Evolutionary conservation across 1,284 basidiomycete genomes (phyloP), one percentile per base, ranked within the genome.

Genomic region (Ustilago hordei): DNA sequence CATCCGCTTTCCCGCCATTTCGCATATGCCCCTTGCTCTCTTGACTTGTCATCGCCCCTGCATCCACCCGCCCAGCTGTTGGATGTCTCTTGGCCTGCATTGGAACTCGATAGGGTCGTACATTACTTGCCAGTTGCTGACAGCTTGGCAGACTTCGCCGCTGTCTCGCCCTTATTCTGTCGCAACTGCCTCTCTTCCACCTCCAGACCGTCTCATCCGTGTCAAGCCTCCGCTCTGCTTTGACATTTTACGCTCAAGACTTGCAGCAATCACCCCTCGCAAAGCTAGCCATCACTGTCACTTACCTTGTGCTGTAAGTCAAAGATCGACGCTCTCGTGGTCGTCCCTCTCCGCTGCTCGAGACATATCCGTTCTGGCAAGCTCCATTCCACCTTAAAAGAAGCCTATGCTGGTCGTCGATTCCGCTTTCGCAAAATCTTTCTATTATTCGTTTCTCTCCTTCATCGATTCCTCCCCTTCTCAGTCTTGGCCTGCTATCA

Each of bases 301-400:
- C n/a, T 9, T 8, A 2, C 45, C 36, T 13, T 19, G 45, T 38
- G 12, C 38, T 2, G 55, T 64, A 58, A 58, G 56, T 58, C 50
- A 45, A 52, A 47, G 60, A 55, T 62, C 60, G 50, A 48, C 60
- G 19, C 45, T 48, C 23, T 50, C 48, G 28, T 48, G 28, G 50
- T 57, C 45, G 32, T 43, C 61, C 55, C 34, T 28, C 19, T 12
- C 36, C 9, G 31, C 48, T 62, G 50, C 69, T 59, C 19, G 59
- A 71, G 38, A 62, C 63, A 65, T 61, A 28, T 60, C 48, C 28
- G n/a, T 43, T 34, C 56, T 64, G 35, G 53, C 69, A 56, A 23
- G 28, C 35, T 60, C 50, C 70, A 67, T 73, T 68, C 65, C 64
- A 54, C 61, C 70, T 73, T 67, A 68, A 47, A 73, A 68, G 58